phyloP scores from a whole-genome alignment of 768 basidiomycete species.

The Agaricus subrufescens region DNA sequence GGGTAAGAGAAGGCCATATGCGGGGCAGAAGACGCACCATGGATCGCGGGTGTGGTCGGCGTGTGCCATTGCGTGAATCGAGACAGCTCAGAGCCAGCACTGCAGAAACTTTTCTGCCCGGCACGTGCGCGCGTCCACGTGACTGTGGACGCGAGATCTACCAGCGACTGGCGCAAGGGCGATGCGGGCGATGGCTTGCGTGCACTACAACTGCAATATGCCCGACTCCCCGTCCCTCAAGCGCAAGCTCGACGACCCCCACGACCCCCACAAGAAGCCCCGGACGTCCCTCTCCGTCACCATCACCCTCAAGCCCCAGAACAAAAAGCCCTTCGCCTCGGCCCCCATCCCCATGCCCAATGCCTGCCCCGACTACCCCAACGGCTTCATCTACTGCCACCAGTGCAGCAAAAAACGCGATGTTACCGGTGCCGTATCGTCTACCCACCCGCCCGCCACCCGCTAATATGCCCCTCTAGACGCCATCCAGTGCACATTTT shows the following conservation, averaged over 20 bases:
- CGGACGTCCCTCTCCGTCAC: slow-evolving; percentile 19
- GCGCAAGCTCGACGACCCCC: slow-evolving; percentile 42
- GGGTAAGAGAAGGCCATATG: background rate
- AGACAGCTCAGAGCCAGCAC: background rate
- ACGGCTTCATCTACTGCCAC: slow-evolving; percentile 58
- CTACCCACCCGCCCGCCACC: slow-evolving; percentile 1
- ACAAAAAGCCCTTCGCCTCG: slow-evolving; percentile 21
- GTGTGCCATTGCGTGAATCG: slow-evolving; percentile 57
- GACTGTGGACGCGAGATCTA: slow-evolving; percentile 11
- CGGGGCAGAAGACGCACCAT: slow-evolving; percentile 47
- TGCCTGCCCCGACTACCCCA: slow-evolving; percentile 27
- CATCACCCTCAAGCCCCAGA: slow-evolving; percentile 15
- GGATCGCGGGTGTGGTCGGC: slow-evolving; percentile 94
- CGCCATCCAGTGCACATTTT: slow-evolving; percentile 31
- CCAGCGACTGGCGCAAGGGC: background rate
- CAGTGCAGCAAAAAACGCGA: slow-evolving; percentile 67
- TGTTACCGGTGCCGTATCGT: slow-evolving; percentile 32
- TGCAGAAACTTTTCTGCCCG: slow-evolving; percentile 11
- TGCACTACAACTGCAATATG: background rate
- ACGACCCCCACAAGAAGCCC: slow-evolving; percentile 27
- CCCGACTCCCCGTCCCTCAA: slow-evolving; percentile 33
- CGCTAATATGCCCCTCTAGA: slow-evolving; percentile 14
- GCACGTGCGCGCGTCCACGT: slow-evolving; percentile 8
- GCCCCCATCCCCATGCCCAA: slow-evolving; percentile 18
- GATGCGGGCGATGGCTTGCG: slow-evolving; percentile 6